Percentiles rank a stretch among this genome's conserved stretches.
Conservation (phyloP, 805 yeast genomes). For the Torulaspora indica region DNA sequence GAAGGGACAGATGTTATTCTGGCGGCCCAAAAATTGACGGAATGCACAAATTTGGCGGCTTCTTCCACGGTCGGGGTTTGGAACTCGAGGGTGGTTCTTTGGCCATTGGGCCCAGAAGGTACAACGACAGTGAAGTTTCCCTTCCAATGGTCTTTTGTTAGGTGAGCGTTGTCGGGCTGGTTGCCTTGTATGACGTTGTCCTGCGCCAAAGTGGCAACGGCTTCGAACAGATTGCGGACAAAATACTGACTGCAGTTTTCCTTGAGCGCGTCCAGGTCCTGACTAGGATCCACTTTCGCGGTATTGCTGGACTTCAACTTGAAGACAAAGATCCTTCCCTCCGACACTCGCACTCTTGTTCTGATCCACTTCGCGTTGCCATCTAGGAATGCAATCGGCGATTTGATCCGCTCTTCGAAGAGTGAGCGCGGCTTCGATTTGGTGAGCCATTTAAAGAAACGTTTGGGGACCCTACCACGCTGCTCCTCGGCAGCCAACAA, state of each 20-base stretch:
- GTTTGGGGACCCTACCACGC: background rate
- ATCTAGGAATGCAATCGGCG: slow-evolving; percentile 24
- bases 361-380: slow-evolving; percentile 21
- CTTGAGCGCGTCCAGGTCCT: slow-evolving; percentile 14
- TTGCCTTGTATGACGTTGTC: slow-evolving; percentile 26
- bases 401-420: slow-evolving; percentile 10
- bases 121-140: slow-evolving; percentile 27
- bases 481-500: background rate
- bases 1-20: slow-evolving; percentile 75
- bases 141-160: background rate
- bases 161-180: slow-evolving; percentile 6
- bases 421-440: slow-evolving; percentile 14
- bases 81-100: slow-evolving; percentile 47
- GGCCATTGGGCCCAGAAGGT: slow-evolving; percentile 20
- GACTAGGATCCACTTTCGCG: slow-evolving; percentile 2
- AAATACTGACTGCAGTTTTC: slow-evolving; percentile 16
- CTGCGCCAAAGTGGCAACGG: slow-evolving; percentile 28
- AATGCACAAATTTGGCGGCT: slow-evolving; percentile 64
- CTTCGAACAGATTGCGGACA: slow-evolving; percentile 28
- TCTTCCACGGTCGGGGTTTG: slow-evolving; percentile 62
- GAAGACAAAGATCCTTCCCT: slow-evolving; percentile 31
- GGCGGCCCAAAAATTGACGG: slow-evolving; percentile 89
- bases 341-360: slow-evolving; percentile 22
- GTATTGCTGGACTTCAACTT: slow-evolving; percentile 7
- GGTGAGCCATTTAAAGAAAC: slow-evolving; percentile 23